Evolutionary conservation across 176 grass and related monocot species (phyloP), one percentile per base, ranked within the genome.

Genomic region (Paspalum vaginatum): DNA sequence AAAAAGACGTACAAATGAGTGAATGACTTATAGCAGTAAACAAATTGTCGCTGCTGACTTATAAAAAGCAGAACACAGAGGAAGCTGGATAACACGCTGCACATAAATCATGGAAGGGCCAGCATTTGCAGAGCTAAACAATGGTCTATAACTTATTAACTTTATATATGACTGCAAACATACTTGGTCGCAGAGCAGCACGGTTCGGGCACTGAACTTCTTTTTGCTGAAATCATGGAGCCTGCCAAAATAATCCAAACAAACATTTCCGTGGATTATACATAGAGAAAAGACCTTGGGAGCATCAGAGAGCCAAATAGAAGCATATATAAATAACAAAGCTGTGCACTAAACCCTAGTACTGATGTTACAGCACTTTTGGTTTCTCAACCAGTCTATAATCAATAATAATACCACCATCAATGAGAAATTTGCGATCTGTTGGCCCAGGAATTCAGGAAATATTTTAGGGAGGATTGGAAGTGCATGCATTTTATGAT

Each of bases 161-260:
- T 20, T 42, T 20, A 47, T 44, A 76, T 16, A 68, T 74, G 72
- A 74, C 68, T 58, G 9, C 51, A 62, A 77, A 89, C 66, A 46
- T 85, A 98, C 96, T 87, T 98, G 96, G 46, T 98, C 96, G 76
- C 96, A 98, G 20, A 98, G 88, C 77, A 98, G 91, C 72, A 98
- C 96, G 0, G 96, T 98, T 32, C 90, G 79, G 72, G 82, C 74
- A 88, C 91, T 91, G 85, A 98, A 98, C 89, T 83, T 90, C 43
- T 68, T 95, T 89, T 93, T 91, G 79, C 90, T 87, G 68, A 95
- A 98, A 85, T 98, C 96, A 45, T 94, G 92, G 44, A 87, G 84
- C 89, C 96, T 98, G 82, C 71, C 78, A 63, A 83, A 77, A 46
- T 25, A 57, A 68, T 21, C 15, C 40, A 60, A 48, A 20, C 13